Base-by-base conservation (phyloP, 192 early-diverging fungal species). In the Funneliformis geosporum region DNA sequence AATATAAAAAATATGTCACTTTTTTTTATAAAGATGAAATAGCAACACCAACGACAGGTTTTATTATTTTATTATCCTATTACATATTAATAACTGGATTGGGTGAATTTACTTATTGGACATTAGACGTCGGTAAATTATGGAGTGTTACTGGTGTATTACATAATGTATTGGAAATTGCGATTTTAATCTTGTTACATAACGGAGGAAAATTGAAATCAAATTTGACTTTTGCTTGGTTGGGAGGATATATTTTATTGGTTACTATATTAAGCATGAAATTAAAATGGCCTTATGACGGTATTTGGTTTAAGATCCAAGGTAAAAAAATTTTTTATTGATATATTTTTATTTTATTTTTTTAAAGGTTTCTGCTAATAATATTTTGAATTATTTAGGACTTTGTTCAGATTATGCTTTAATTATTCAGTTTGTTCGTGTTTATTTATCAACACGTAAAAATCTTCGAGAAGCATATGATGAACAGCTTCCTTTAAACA, bases 151-250 rank as follows among this genome's bases (percentile, higher is more conserved):
- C 42, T n/a, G 70, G 70, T 28, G 10, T 60, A 3, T 62, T 84
- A 25, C 85, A 86, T 25, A 86, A 86, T 47, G n/a, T 82, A 28
- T 78, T 84, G 12, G 85, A 86, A 75, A 81, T 86, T 33, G 80
- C 82, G 4, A 59, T 86, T 60, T 69, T 86, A 70, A 59, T 86
- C 60, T 61, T 80, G 12, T 42, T 86, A 18, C 84, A 85, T 27
- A 81, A 74, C 10, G 82, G 82, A 1, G 84, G 84, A 40, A 80
- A 82, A 33, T 70, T 85, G 38, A 44, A 61, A 21, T 81, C 23
- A 11, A 70, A 82, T 79, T 69, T 80, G 60, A 77, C 73, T 5
- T 82, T 80, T 8, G 66, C 75, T 27, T 85, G 80, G 78, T 79
- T 85, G 75, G 82, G 81, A 40, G 6, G 25, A n/a, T 85, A 81